Evolutionary conservation across 176 grass and related monocot genomes (phyloP).

Genomic region (Raddia guianensis): DNA sequence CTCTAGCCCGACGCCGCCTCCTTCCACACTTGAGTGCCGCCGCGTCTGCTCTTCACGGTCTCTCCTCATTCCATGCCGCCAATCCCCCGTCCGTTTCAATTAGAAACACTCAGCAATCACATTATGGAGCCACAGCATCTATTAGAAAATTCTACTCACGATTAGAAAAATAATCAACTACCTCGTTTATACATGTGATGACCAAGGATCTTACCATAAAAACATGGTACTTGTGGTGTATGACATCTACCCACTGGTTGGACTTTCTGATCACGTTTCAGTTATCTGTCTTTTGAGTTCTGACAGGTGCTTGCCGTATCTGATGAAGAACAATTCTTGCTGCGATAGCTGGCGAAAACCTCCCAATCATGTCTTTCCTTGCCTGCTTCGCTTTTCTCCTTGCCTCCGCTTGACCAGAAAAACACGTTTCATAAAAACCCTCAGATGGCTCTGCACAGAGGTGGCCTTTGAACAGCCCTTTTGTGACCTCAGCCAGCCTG

Average conservation of each 20-base stretch:
- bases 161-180: not conserved
- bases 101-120: not conserved
- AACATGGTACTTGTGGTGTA: not conserved
- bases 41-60: too few species aligned
- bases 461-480: conserved; percentile 72
- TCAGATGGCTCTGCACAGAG: conserved; percentile 58
- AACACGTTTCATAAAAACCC: conserved; percentile 58
- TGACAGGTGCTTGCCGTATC: conserved; percentile 38
- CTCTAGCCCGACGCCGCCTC: too few species aligned
- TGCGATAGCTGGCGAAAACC: conserved; percentile 59
- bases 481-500: conserved; percentile 38
- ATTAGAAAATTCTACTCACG: not conserved
- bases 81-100: not conserved
- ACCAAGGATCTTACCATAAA: conserved; percentile 20
- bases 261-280: not conserved
- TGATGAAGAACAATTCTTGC: conserved; percentile 54
- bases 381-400: conserved; percentile 61
- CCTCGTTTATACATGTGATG: not conserved
- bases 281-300: not conserved
- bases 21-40: too few species aligned
- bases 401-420: conserved; percentile 38
- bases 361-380: conserved; percentile 56
- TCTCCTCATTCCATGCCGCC: too few species aligned
- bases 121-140: conserved; percentile 1
- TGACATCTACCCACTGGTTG: conserved; percentile 14